These are phyloP conservation scores for Nannizziopsis arthrosporioides DNA, from an alignment of 2,329 filamentous ascomycete genomes.

Conservation along the genomic window DNA sequence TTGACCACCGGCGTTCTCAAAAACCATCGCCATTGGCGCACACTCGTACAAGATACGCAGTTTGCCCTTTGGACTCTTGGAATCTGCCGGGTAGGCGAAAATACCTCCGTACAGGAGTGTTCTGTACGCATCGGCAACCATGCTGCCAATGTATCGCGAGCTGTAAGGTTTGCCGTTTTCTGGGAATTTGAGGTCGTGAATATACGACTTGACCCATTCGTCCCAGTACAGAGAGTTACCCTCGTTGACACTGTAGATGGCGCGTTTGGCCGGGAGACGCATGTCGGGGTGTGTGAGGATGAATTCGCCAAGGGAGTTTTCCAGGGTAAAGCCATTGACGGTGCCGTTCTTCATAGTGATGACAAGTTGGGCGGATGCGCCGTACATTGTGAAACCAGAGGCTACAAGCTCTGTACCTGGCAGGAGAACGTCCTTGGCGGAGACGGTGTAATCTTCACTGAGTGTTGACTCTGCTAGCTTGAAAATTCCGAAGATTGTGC, in stretches of 20 bases:
- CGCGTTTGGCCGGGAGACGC: constrained; percentile 64
- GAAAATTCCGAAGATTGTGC: constrained; percentile 93
- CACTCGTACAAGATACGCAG: constrained; percentile 96
- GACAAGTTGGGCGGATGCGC: constrained; percentile 88
- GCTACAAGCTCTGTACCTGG: constrained; percentile 86
- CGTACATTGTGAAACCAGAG: constrained; percentile 99
- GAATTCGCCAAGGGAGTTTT: constrained; percentile 94
- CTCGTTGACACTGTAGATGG: constrained; percentile 98
- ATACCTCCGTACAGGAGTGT: constrained; percentile 92
- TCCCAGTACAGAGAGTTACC: constrained; percentile 97
- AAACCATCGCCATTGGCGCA: constrained; percentile 96
- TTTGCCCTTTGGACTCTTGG: constrained; percentile 98
- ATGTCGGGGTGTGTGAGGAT: constrained; percentile 96
- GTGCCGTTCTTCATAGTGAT: constrained; percentile 87
- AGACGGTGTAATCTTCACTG: constrained; percentile 45
- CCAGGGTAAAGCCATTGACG: constrained; percentile 96
- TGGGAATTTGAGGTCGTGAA: constrained; percentile 76
- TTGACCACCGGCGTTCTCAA: constrained; percentile 94
- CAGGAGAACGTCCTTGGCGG: constrained; percentile 62
- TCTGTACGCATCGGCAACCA: constrained; percentile 97
- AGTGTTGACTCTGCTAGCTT: constrained; percentile 60
- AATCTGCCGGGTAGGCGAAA: constrained; percentile 94
- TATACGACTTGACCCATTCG: constrained; percentile 74
- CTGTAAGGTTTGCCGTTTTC: constrained; percentile 72
- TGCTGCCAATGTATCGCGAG: constrained; percentile 87